Evolutionary conservation across 139 green algal species (phyloP), one percentile per base, ranked within the genome.

Genomic region (Micromonas pusilla): DNA sequence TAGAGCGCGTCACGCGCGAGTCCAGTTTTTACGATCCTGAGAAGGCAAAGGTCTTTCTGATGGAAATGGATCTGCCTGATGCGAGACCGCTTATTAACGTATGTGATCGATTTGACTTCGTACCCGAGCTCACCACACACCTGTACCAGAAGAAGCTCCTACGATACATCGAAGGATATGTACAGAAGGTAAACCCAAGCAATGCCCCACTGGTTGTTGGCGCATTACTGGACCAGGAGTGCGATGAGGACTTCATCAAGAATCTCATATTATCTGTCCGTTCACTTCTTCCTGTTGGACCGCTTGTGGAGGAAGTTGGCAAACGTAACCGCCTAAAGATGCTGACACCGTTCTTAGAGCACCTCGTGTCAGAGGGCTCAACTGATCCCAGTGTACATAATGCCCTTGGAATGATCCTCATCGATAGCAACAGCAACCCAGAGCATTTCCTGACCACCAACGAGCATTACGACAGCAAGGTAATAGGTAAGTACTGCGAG

Each of bases 381-480:
- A 83, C 82, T 37, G 95, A 99, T 87, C 88, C 92, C 39, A 87
- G 96, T 60, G 95, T 99, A 62, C 95, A 99, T 90, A 97, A 98
- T 81, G 95, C 95, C 20, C 87, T 99, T 77, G 93, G 94, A 78
- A 99, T 98, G 89, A 97, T 99, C 88, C 97, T 99, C 85, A 95
- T 99, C 63, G 96, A 99, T 82, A 92, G n/a, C 63, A 98, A 98
- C 88, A 98, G 97, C 88, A 99, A 99, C 89, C 95, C 96, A 0
- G 96, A 99, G 87, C 96, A 99, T 87, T 99, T 99, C 91, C 87
- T 99, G 23, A 97, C 90, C 65, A 98, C 95, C 83, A 99, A 99
- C 87, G 94, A 96, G 45, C 98, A 97, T 91, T 99, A 99, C 79
- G 90, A 99, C 84, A 91, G 86, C n/a, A 80, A 92, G 45, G 91